Conservation (phyloP, 2,329 filamentous ascomycete genomes). For the Ramichloridium luteum region DNA sequence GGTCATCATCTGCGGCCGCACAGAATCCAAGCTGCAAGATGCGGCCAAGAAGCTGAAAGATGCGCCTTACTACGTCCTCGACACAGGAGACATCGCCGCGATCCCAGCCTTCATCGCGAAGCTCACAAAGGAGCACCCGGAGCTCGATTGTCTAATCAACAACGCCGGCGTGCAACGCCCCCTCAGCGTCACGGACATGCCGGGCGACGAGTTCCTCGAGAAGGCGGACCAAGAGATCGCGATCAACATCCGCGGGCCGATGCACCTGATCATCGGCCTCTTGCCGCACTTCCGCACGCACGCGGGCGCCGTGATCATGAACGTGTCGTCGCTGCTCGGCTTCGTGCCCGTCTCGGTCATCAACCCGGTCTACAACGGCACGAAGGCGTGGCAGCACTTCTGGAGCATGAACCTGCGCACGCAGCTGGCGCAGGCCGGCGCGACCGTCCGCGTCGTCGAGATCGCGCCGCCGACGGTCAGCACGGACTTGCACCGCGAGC, state of each 20-base stretch:
- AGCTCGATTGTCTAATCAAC: slow-evolving; percentile 47
- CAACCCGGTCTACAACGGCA: slow-evolving; percentile 48
- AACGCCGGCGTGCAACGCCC: slow-evolving; percentile 48
- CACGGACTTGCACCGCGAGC: slow-evolving; percentile 45
- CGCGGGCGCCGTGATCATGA: slow-evolving; percentile 36
- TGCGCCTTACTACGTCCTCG: slow-evolving; percentile 40
- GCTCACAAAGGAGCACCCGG: slow-evolving; percentile 38
- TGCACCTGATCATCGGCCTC: slow-evolving; percentile 42
- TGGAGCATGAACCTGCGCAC: slow-evolving; percentile 44
- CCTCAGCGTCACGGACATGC: slow-evolving; percentile 32
- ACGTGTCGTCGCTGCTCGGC: slow-evolving; percentile 43
- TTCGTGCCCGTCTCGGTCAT: slow-evolving; percentile 42
- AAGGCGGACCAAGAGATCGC: slow-evolving; percentile 46
- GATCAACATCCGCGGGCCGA: slow-evolving; percentile 46
- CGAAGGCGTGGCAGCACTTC: slow-evolving; percentile 47
- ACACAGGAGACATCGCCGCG: slow-evolving; percentile 35
- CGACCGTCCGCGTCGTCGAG: slow-evolving; percentile 40
- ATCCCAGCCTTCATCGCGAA: slow-evolving; percentile 36
- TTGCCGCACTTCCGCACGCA: slow-evolving; percentile 39
- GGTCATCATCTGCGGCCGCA: slow-evolving; percentile 43
- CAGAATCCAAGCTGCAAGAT: slow-evolving; percentile 39
- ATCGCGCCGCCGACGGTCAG: slow-evolving; percentile 44
- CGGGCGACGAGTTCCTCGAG: slow-evolving; percentile 30
- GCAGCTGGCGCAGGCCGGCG: slow-evolving; percentile 32
- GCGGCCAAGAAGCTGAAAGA: slow-evolving; percentile 35